Evolutionary conservation across 2,329 filamentous ascomycete genomes (phyloP), one percentile per base, ranked within the genome.

Genomic region (Nemania abortiva): DNA sequence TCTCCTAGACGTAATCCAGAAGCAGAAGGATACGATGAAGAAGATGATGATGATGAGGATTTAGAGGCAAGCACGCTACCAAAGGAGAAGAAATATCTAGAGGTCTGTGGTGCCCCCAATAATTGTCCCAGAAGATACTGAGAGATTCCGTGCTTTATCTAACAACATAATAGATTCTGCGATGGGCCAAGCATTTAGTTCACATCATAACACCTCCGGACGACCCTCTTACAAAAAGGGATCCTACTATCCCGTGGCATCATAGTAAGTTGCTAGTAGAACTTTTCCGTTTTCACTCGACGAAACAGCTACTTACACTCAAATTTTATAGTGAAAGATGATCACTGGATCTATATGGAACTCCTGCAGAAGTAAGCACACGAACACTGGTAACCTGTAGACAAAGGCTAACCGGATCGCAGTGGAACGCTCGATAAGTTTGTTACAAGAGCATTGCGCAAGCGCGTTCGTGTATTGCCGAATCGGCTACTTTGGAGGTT

Each of bases 131-230:
- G 31, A n/a, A 11, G 5, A 31, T 15, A 3, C 2, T 34, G 15
- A 2, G 27, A 20, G 29, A 27, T 7, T 5, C 22, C 1, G 7
- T n/a, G 6, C n/a, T 27, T 24, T n/a, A 15, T n/a, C 52, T 57
- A 37, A 62, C 42, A 31, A 0, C 22, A 2, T 9, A 15, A 22
- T 20, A 68, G 65, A 6, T 31, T 53, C 37, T 68, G 9, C 55
- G 54, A 64, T 68, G 65, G 65, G 49, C 58, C 5, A 68, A 68
- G 37, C 65, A 68, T 42, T 34, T 64, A 27, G 49, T 68, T 2
- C 53, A 24, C 2, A 22, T 15, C 1, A 13, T 68, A 15, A 50
- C n/a, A 3, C 22, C 29, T 2, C n/a, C 27, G 1, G 49, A 57
- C 3, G 66, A 68, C 7, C 65, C 65, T 3, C 47, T 63, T 1